Base-by-base conservation (phyloP, 2,329 filamentous ascomycete species). In the Furcasterigmium sp. region DNA sequence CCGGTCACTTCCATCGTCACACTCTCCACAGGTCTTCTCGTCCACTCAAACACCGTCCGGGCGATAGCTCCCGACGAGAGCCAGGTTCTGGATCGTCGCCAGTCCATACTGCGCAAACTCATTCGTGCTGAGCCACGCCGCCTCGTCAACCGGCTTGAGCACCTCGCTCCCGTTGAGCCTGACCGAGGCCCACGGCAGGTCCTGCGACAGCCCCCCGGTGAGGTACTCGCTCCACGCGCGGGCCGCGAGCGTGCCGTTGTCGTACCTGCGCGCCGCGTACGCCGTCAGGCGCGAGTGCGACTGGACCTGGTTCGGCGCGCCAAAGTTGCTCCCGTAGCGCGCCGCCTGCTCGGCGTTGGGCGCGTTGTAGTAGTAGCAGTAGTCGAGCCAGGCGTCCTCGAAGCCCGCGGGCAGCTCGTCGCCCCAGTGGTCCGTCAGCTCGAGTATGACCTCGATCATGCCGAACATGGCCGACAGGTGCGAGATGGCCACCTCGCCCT, bases 401-500 rank as follows among this genome's bases (percentile, higher is more conserved):
- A 82, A 80, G 0, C 68, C 68, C 8, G 62, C 51, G 0, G 76
- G 73, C 0, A 69, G 48, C 3, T 71, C 65, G 1, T 65, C 61
- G 3, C 63, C 68, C 13, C 66, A 69, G 52, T 75, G 70, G 37
- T 76, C 68, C 3, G 76, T 61, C 2, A 79, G 51, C 48, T 82
- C 77, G 0, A 77, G 71, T 8, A 78, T 63, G 2, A 80, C 74
- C 54, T 82, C 79, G 0, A 73, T 65, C 1, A 81, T 61, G 3
- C 79, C 79, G 47, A 83, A 83, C 7, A 80, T 71, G 8, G 75
- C 74, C 0, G 70, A 72, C 1, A 82, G 63, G 49, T 82, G 78
- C 0, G 75, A 76, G 1, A 82, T 65, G 0, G 60, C 62, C 4
- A 82, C 66, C 14, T 64, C 55, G 6, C 77, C 78, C 2, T 58